Conservation (phyloP, 495 filamentous ascomycete species). For the Penicilliopsis zonata region DNA sequence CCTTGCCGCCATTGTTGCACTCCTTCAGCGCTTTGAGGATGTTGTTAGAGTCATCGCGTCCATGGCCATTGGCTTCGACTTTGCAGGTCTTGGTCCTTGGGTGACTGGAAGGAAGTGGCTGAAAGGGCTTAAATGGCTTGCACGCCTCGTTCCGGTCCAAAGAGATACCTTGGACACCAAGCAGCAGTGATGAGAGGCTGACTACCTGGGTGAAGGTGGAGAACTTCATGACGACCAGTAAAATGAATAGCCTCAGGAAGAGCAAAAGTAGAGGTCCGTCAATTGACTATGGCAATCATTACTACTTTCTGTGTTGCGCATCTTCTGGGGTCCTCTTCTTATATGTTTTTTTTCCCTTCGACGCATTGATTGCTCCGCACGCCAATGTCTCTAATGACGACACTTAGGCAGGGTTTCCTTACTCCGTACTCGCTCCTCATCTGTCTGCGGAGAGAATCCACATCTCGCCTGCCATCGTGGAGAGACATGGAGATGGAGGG, state of each 20-base stretch:
- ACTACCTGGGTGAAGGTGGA: constrained; percentile 16
- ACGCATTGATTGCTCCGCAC: background rate
- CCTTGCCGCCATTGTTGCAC: constrained; percentile 57
- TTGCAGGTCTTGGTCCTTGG: constrained; percentile 21
- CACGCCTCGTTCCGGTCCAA: constrained; percentile 17
- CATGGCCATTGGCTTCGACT: constrained; percentile 24
- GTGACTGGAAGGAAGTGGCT: constrained; percentile 20
- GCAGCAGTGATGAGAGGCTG: constrained; percentile 12
- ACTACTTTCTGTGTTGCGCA: constrained; percentile 3
- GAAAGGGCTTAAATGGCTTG: constrained; percentile 21
- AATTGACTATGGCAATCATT: constrained; percentile 4
- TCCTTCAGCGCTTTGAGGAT: constrained; percentile 45
- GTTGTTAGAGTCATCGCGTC: constrained; percentile 44
- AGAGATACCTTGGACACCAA: constrained; percentile 10
- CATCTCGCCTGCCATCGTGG: no score
- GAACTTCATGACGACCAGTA: constrained; percentile 15
- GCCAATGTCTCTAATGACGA: no score
- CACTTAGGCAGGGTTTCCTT: no score
- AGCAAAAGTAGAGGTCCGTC: no score
- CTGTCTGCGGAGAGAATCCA: no score
- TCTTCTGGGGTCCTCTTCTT: background rate
- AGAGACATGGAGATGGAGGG: no score
- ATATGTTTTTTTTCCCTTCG: background rate
- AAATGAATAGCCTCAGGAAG: no score
- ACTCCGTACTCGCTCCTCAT: no score